Evolutionary conservation across 768 basidiomycete genomes (phyloP).

Genomic region (Boletus insuetus): DNA sequence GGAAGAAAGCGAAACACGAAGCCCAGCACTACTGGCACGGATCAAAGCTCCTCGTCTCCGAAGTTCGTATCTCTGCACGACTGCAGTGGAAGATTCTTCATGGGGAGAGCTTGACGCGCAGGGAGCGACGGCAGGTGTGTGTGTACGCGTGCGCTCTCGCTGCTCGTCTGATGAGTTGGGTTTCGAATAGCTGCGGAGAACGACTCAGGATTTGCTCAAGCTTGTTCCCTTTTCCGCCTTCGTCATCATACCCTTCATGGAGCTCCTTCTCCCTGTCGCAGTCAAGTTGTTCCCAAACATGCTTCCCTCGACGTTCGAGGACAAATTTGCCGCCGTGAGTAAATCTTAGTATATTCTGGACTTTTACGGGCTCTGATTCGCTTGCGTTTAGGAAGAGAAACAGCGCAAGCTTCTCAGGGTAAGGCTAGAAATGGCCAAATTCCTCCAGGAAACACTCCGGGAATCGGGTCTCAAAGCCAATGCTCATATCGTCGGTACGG

Average conservation of each 20-base stretch:
- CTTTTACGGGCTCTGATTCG: not conserved
- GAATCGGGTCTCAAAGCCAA: slow-evolving; percentile 93
- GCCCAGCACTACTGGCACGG: slow-evolving; percentile 97
- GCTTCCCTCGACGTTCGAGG: slow-evolving; percentile 97
- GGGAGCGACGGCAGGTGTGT: slow-evolving; percentile 92
- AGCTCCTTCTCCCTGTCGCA: slow-evolving; percentile 90
- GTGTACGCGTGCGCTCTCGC: slow-evolving; percentile 11
- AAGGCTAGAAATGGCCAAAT: slow-evolving; percentile 98
- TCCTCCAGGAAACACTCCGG: slow-evolving; percentile 94
- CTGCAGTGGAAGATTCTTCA: slow-evolving; percentile 91
- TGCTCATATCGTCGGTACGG: slow-evolving; percentile 88
- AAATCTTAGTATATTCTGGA: not conserved
- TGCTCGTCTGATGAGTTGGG: slow-evolving; percentile 8
- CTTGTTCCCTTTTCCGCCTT: slow-evolving; percentile 96
- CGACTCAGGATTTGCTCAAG: slow-evolving; percentile 88
- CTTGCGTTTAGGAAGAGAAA: slow-evolving; percentile 78
- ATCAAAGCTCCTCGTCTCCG: slow-evolving; percentile 88
- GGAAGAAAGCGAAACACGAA: slow-evolving; percentile 96
- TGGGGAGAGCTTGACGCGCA: slow-evolving; percentile 85
- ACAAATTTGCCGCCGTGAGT: slow-evolving; percentile 88
- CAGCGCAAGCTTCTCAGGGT: slow-evolving; percentile 93
- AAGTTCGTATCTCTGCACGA: slow-evolving; percentile 85
- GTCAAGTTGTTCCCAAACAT: slow-evolving; percentile 98
- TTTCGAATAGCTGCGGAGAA: slow-evolving; percentile 91
- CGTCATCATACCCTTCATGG: slow-evolving; percentile 97